Evolutionary conservation across 345 rosid species (phyloP).

Genomic region (Pistacia vera): DNA sequence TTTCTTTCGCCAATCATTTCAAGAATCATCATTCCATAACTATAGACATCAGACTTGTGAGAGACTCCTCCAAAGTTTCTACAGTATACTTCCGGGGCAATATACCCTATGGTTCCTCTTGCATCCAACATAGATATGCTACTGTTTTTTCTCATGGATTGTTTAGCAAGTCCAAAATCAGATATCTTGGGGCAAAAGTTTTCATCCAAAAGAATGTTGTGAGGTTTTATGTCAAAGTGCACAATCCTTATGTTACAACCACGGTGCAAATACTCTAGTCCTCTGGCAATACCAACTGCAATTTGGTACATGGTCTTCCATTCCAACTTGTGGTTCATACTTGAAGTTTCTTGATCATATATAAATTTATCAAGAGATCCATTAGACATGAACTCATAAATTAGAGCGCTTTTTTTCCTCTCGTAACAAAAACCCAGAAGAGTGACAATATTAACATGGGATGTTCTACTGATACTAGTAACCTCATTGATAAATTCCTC

Average conservation of each 20-base stretch:
- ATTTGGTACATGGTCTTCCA: constrained; percentile 20
- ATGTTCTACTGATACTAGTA: constrained; percentile 33
- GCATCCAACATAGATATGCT: constrained; percentile 14
- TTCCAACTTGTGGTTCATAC: background rate
- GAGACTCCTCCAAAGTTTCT: constrained; percentile 1
- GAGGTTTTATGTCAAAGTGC: constrained; percentile 35
- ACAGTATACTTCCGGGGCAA: constrained; percentile 27
- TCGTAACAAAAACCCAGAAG: constrained; percentile 47
- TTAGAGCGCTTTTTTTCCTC: constrained; percentile 24
- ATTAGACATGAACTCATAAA: constrained; percentile 37
- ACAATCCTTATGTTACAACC: constrained; percentile 28
- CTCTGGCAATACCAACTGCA: constrained; percentile 20
- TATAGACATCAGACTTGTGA: background rate
- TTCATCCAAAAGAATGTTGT: constrained; percentile 24
- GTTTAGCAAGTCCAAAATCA: constrained; percentile 27
- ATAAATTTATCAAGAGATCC: constrained; percentile 34
- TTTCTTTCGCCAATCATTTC: background rate
- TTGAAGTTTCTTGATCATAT: background rate
- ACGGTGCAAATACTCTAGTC: constrained; percentile 20
- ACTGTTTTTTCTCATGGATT: constrained; percentile 20
- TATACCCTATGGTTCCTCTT: constrained; percentile 25
- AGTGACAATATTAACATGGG: constrained; percentile 32
- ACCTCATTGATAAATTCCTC: constrained; percentile 53
- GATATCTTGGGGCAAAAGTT: constrained; percentile 21
- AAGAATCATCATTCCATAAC: background rate